Base-by-base conservation (phyloP, 768 basidiomycete genomes). In the Termitomyces sp. region DNA sequence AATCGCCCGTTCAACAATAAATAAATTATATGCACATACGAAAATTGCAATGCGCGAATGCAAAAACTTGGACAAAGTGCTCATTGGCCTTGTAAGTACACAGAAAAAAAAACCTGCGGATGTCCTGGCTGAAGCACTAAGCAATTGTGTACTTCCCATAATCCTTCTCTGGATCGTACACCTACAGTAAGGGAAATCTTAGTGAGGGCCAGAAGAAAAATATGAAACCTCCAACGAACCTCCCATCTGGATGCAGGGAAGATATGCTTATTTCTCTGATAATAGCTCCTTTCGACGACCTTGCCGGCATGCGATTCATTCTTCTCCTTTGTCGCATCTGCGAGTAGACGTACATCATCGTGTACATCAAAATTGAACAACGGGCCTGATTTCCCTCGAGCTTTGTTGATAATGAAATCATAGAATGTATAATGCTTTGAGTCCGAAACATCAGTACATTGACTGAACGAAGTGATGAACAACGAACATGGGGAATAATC, bases 291-390 rank as follows among this genome's bases (percentile, higher is more conserved):
- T 72, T 98, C 97, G 6, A 98, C 95, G 10, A 99, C 97, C 69
- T 99, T 99, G 2, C 97, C 97, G 0, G 97, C 97, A 67, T 99
- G 97, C 17, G 92, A 95, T 71, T 99, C 97, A 64, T 99, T 95
- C 73, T 98, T 98, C 73, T 99, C 97, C 63, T 88, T 84, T 1
- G 95, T 93, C 2, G 96, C 97, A 67, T 99, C 97, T 23, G 92
- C 88, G 21, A 98, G 78, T 61, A 99, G 72, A 17, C 97, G 90
- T 4, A 99, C 92, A 69, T 99, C 97, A 68, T 99, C 97, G 70
- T 99, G 97, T 6, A 98, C 97, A 71, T 99, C 97, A 67, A 99
- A 99, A 71, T 90, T 97, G 77, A 99, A 99, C 54, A 99, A 74
- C 5, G 97, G 97, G 0, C 97, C 97, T 0, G 95, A 97, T 72